A percentile compares a stretch with the other conserved stretches of the same genome.
Conservation (phyloP, 164 flowering plant species). For the Buxus sempervirens region DNA sequence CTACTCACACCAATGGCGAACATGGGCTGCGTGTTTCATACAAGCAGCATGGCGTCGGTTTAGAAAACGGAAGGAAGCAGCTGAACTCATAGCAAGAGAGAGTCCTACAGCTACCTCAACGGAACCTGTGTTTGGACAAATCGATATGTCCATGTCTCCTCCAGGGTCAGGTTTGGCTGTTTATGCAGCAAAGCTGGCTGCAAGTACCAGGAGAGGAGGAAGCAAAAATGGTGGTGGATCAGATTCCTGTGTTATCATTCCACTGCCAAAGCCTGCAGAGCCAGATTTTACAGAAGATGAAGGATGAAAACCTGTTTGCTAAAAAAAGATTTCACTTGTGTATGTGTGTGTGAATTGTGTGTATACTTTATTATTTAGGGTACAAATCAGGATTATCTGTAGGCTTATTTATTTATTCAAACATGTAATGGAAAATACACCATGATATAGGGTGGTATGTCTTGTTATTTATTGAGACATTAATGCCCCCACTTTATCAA, state of each 20-base stretch:
- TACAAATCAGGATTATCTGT: no score
- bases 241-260: constrained; percentile 27
- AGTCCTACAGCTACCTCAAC: constrained; percentile 12
- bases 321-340: background rate
- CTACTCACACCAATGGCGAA: constrained; percentile 90
- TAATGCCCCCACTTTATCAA: no score
- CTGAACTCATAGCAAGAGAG: constrained; percentile 48
- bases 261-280: constrained; percentile 66
- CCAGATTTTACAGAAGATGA: constrained; percentile 67
- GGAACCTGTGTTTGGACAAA: constrained; percentile 2
- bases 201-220: constrained; percentile 35
- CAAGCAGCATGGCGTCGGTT: constrained; percentile 86
- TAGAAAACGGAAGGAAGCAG: constrained; percentile 41
- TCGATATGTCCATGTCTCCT: background rate
- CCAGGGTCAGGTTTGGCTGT: constrained; percentile 26
- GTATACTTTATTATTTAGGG: no score
- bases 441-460: no score
- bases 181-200: constrained; percentile 40
- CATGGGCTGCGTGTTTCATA: constrained; percentile 88
- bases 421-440: no score
- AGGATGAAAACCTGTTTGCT: constrained; percentile 20
- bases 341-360: background rate
- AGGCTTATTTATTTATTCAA: no score
- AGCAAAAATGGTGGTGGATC: constrained; percentile 29
- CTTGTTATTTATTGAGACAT: no score